Conservation (phyloP, 2,329 filamentous ascomycete genomes). For the Phyllosticta citrichinensis region DNA sequence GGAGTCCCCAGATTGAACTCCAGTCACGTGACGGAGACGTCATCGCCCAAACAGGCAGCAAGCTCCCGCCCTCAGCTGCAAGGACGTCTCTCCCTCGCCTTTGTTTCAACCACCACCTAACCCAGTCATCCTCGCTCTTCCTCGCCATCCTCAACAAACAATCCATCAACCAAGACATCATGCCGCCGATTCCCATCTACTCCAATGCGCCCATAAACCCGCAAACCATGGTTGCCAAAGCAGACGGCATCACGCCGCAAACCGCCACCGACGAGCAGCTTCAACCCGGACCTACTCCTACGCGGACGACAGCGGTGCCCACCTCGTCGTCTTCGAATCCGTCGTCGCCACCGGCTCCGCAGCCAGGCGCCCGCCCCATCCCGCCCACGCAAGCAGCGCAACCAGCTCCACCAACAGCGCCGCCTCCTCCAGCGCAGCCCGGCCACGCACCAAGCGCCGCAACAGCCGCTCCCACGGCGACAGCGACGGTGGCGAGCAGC, state of each 20-base stretch:
- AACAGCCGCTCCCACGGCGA: slow-evolving; percentile 15
- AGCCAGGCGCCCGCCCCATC: slow-evolving; percentile 20
- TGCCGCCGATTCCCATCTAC: slow-evolving; percentile 39
- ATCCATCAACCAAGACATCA: slow-evolving; percentile 16
- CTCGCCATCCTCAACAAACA: background rate
- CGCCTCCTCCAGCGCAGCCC: slow-evolving; percentile 29
- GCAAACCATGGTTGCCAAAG: slow-evolving; percentile 13
- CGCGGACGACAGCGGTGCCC: slow-evolving; percentile 25
- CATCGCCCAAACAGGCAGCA: slow-evolving; percentile 5
- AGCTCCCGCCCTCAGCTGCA: slow-evolving; percentile 1
- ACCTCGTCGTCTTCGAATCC: slow-evolving; percentile 18
- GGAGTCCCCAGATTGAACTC: background rate
- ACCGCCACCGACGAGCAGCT: slow-evolving; percentile 20
- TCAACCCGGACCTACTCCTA: slow-evolving; percentile 22
- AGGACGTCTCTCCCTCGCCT: background rate
- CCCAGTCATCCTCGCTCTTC: background rate
- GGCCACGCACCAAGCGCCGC: slow-evolving; percentile 29
- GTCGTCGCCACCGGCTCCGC: slow-evolving; percentile 23
- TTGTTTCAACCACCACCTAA: background rate
- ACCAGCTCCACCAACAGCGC: slow-evolving; percentile 13
- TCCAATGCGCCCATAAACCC: slow-evolving; percentile 37
- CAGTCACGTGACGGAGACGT: slow-evolving; percentile 5
- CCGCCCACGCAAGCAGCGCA: slow-evolving; percentile 7
- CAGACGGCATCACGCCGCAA: slow-evolving; percentile 20
- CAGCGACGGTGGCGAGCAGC: slow-evolving; percentile 19